Percentiles rank a stretch among this genome's conserved stretches.
Evolutionary conservation across 2,329 filamentous ascomycete species (phyloP).

Genomic region (Diaporthe destruens): DNA sequence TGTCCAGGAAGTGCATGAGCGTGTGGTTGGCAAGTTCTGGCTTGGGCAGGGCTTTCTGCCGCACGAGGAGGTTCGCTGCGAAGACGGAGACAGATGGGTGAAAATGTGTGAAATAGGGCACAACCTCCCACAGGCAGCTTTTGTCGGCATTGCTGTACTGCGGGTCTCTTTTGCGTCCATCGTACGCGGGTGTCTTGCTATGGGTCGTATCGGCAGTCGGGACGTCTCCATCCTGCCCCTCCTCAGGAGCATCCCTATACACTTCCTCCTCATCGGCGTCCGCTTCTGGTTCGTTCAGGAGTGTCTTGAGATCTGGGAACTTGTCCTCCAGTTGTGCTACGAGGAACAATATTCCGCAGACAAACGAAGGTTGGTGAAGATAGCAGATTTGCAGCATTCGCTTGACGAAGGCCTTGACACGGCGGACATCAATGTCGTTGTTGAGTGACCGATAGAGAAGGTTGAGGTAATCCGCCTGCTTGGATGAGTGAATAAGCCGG

Average conservation of each 20-base stretch:
- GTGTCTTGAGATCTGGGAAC: slow-evolving; percentile 83
- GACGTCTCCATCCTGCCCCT: slow-evolving; percentile 68
- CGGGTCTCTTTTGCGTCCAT: slow-evolving; percentile 91
- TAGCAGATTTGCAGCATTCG: slow-evolving; percentile 88
- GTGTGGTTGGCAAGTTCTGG: slow-evolving; percentile 92
- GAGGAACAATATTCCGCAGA: slow-evolving; percentile 92
- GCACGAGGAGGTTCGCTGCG: slow-evolving; percentile 77
- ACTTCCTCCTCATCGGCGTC: slow-evolving; percentile 80
- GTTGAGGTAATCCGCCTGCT: slow-evolving; percentile 95
- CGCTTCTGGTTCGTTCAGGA: slow-evolving; percentile 85
- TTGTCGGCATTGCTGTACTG: slow-evolving; percentile 93
- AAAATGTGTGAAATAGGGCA: slow-evolving; percentile 83
- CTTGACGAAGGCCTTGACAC: slow-evolving; percentile 97
- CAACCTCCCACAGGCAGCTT: slow-evolving; percentile 92
- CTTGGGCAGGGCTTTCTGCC: slow-evolving; percentile 82
- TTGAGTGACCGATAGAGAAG: slow-evolving; percentile 90
- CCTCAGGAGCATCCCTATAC: slow-evolving; percentile 60
- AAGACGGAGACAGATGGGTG: slow-evolving; percentile 94
- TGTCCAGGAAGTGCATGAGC: slow-evolving; percentile 94
- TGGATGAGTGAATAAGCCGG: slow-evolving; percentile 88
- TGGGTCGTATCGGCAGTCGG: slow-evolving; percentile 31
- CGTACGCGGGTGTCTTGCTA: slow-evolving; percentile 67
- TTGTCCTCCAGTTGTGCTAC: slow-evolving; percentile 82
- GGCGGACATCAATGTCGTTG: slow-evolving; percentile 87
- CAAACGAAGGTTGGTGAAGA: slow-evolving; percentile 91